Percentiles rank a stretch among this genome's conserved stretches.
These are phyloP conservation scores for Aspergillus tanneri DNA, from an alignment of 2,329 filamentous ascomycete species.

Conservation along the genomic window DNA sequence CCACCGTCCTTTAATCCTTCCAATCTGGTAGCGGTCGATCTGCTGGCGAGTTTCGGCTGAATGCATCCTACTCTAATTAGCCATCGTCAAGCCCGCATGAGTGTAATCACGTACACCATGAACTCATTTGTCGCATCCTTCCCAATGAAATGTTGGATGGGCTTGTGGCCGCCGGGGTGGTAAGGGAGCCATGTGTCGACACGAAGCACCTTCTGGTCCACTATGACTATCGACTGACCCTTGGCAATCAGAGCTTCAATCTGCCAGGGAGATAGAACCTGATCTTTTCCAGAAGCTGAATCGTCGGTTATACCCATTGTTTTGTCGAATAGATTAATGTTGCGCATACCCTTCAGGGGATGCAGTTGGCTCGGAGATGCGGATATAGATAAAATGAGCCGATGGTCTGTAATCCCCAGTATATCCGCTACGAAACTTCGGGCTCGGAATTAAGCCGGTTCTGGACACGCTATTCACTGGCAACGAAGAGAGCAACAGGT, in stretches of 20 bases:
- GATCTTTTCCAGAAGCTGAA: no score
- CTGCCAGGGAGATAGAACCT: slow-evolving; percentile 33
- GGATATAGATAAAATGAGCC: no score
- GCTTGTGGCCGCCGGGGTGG: slow-evolving; percentile 85
- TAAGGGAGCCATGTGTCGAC: slow-evolving; percentile 83
- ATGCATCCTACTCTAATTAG: slow-evolving; percentile 64
- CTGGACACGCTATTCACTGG: no score
- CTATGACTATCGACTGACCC: slow-evolving; percentile 72
- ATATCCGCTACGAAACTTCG: no score
- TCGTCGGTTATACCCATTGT: no score
- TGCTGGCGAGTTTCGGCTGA: slow-evolving; percentile 68
- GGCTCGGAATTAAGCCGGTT: no score
- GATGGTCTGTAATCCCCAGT: no score
- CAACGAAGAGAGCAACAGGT: no score
- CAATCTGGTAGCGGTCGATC: slow-evolving; percentile 80
- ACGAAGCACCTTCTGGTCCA: slow-evolving; percentile 77
- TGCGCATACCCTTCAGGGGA: no score
- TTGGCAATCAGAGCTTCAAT: slow-evolving; percentile 79
- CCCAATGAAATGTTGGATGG: slow-evolving; percentile 87
- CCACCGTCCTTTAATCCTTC: slow-evolving; percentile 75
- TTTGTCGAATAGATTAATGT: no score
- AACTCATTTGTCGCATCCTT: slow-evolving; percentile 92
- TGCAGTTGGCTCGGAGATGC: no score
- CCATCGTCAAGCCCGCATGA: slow-evolving; percentile 4
- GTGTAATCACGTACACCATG: slow-evolving; percentile 72